Evolutionary conservation across 2,329 filamentous ascomycete species (phyloP), one percentile per base, ranked within the genome.

Genomic region (Pyricularia grisea): DNA sequence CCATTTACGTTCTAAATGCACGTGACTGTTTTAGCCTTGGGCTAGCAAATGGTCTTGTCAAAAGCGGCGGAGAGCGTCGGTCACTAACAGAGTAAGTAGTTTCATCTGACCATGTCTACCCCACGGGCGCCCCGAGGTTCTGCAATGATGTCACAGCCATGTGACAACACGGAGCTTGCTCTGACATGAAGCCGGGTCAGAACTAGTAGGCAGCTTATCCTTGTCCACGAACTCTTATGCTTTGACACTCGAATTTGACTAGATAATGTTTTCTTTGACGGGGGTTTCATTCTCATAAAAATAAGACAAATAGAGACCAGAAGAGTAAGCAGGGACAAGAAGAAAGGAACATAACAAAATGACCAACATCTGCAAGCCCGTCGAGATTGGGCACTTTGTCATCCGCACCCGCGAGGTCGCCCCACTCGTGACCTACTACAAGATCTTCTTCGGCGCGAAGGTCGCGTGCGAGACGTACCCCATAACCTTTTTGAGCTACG

Each of bases 401-500:
- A n/a, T 67, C n/a, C 66, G 66, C 66, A 67, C 66, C 9, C 25
- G 42, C 17, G 66, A 67, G 25, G 30, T 67, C 17, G 66, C 42
- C 6, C 4, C 66, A 1, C 20, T 31, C n/a, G 66, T 60, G 27
- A 31, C 42, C 17, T 67, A 31, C 42, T 67, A 67, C 17, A 42
- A 58, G 36, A 42, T 58, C 17, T 50, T 67, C 33, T 50, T 67
- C 42, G 42, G 11, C 17, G 66, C 66, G 9, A 31, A 20, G 7
- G 42, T 67, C 4, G 66, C 55, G 23, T 27, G 28, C 12, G 36
- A 55, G 42, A 27, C 66, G 36, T 17, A 67, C n/a, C 14, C 9
- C 42, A n/a, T 67, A 11, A 58, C 65, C 14, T 83, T 83, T 70
- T 70, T 83, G 36, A 75, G 76, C 9, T 84, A 81, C 75, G 82